Base-by-base conservation (phyloP, 352 stramenopile species). In the Thalassiosira delicatula region DNA sequence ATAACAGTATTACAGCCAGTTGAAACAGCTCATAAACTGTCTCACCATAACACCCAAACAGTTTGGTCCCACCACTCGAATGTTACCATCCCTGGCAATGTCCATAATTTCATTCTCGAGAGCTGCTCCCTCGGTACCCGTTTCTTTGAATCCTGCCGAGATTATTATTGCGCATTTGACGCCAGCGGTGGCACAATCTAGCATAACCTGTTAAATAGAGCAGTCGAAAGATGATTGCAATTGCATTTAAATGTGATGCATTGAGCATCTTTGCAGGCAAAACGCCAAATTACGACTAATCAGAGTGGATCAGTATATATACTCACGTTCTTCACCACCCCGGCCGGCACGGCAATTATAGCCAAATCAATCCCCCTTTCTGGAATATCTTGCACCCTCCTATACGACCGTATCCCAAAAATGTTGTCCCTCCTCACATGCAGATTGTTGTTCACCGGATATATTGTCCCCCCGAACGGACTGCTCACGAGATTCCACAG, bases 71-170 rank as follows among this genome's bases (percentile, higher is more conserved):
- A 90, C 67, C 23, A 90, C 71, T 57, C 85, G 69, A 37, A 90
- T 81, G 7, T 73, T 75, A 29, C 79, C 78, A 21, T 85, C 79
- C 65, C 32, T 60, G 30, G 85, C 85, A 72, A 88, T 85, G 14
- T 77, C 57, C 21, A 79, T 46, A 37, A 85, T 79, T 46, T 83
- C 75, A 23, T 74, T 49, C 68, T 90, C 85, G 32, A 90, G 61
- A 21, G 54, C 46, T 49, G 70, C 70, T 51, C 85, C 85, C 12
- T 89, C 79, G 33, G 53, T 42, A 32, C 85, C 85, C 0, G 81
- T 83, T 65, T 90, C 85, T 56, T 88, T 88, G 70, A 90, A 90
- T 62, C 85, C 85, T 19, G 85, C 85, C 42, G 82, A 89, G 68
- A 90, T 87, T 32, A 90, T 89, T 8, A 90, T 83, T 40, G 81